phyloP scores from a whole-genome alignment of 208 protist species.

The Angomonas desouzai region DNA sequence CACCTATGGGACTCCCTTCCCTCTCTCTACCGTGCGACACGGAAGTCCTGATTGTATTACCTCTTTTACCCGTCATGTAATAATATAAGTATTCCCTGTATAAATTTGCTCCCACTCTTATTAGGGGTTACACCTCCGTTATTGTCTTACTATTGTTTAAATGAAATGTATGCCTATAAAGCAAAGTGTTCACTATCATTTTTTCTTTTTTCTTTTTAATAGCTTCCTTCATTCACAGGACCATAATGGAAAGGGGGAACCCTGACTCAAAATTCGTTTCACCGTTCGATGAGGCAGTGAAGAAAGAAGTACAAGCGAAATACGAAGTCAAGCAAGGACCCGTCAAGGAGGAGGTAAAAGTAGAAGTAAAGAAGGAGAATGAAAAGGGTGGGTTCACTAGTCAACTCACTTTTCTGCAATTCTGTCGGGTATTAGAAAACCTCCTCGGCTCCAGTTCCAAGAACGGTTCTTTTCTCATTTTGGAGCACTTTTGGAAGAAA shows the following conservation, averaged over 20 bases:
- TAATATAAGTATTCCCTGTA: not conserved
- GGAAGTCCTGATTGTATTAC: not conserved
- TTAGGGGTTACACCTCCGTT: too few species aligned
- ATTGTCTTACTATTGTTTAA: too few species aligned
- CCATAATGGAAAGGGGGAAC: conserved; percentile 1
- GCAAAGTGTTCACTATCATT: not conserved
- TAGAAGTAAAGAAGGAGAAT: conserved; percentile 8
- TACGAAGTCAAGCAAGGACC: not conserved
- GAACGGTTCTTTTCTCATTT: conserved; percentile 5
- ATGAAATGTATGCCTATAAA: too few species aligned
- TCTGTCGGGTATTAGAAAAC: conserved; percentile 22
- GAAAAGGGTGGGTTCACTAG: not conserved
- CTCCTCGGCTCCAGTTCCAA: conserved; percentile 8
- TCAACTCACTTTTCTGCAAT: conserved; percentile 12
- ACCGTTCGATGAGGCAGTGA: conserved; percentile 10
- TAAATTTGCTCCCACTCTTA: too few species aligned
- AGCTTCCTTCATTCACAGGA: not conserved
- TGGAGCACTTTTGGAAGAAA: conserved; percentile 18
- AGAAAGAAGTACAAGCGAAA: not conserved
- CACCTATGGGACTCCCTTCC: conserved; percentile 37
- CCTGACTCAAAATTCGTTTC: conserved; percentile 5
- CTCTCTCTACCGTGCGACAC: conserved; percentile 26
- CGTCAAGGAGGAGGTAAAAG: not conserved
- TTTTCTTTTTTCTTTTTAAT: conserved; percentile 8
- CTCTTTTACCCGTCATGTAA: too few species aligned